A percentile compares a stretch with the other conserved stretches of the same genome.
Conservation (phyloP, 2,329 filamentous ascomycete genomes). For the Colletotrichum godetiae region DNA sequence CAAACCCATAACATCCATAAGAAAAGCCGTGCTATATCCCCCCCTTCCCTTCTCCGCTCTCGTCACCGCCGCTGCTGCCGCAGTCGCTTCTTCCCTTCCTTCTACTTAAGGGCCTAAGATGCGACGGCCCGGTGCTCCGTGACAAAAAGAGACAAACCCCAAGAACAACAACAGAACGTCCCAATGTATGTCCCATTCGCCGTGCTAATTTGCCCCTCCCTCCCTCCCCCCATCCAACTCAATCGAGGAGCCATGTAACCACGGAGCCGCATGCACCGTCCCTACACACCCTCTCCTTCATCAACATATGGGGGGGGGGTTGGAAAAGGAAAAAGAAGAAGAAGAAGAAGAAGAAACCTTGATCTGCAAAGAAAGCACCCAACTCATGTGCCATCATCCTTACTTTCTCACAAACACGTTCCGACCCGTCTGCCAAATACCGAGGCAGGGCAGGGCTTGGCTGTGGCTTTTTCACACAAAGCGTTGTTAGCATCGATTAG, state of each 20-base stretch:
- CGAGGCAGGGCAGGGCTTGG: background rate
- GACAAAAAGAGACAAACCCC: background rate
- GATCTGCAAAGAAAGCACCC: background rate
- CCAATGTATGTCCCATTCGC: background rate
- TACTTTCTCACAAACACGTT: background rate
- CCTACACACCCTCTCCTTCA: background rate
- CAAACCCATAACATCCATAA: background rate
- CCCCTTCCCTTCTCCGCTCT: background rate
- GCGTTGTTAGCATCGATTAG: background rate
- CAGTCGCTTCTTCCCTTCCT: background rate
- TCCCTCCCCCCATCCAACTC: background rate
- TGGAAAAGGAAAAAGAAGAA: background rate
- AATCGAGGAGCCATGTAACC: background rate
- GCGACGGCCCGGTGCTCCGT: slow-evolving; percentile 32
- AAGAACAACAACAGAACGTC: background rate
- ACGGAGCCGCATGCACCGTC: slow-evolving; percentile 26
- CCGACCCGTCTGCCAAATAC: background rate
- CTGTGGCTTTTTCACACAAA: background rate
- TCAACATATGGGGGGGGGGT: background rate
- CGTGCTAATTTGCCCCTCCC: background rate
- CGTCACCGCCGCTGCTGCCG: too few species aligned
- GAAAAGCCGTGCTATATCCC: background rate
- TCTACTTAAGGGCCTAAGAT: slow-evolving; percentile 17
- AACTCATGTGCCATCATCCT: background rate
- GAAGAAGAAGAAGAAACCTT: too few species aligned